These are phyloP conservation scores for Anacardium occidentale DNA, from an alignment of 345 rosid genomes.

Conservation along the genomic window DNA sequence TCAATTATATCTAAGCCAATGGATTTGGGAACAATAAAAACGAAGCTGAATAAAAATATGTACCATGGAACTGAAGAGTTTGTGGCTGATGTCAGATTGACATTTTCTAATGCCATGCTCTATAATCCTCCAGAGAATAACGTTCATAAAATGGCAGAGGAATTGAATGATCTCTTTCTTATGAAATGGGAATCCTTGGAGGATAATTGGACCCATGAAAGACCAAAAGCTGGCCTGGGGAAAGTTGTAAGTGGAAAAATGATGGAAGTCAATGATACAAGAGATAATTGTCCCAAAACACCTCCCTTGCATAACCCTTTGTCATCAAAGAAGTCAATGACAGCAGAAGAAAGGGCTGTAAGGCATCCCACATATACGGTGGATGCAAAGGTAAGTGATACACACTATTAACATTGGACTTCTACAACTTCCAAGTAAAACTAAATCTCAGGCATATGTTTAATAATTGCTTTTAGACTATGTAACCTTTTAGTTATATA, in stretches of 20 bases:
- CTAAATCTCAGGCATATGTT: neutral
- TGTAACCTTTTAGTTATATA: too few relatives aligned
- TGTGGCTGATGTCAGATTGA: conserved; percentile 75
- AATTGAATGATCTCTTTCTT: conserved; percentile 50
- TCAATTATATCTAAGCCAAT: conserved; percentile 63
- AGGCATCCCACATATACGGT: conserved; percentile 27
- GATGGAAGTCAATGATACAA: conserved; percentile 31
- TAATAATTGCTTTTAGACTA: too few relatives aligned
- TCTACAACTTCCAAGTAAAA: neutral
- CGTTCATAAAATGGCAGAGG: conserved; percentile 55
- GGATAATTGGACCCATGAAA: conserved; percentile 42
- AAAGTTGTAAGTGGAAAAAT: conserved; percentile 20
- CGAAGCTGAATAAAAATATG: conserved; percentile 44
- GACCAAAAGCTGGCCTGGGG: conserved; percentile 21
- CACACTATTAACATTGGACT: too few relatives aligned
- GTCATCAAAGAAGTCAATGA: conserved; percentile 35
- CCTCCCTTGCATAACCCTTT: conserved; percentile 30
- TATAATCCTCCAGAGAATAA: conserved; percentile 68
- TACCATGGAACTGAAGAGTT: conserved; percentile 58
- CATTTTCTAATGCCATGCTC: conserved; percentile 73
- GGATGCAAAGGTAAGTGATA: conserved; percentile 37
- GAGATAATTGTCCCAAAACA: conserved; percentile 35
- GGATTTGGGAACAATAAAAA: conserved; percentile 84
- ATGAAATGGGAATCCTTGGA: conserved; percentile 57
- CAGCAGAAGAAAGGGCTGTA: conserved; percentile 24